Evolutionary conservation across 176 grass and related monocot species (phyloP).

Genomic region (Musa itinerans): DNA sequence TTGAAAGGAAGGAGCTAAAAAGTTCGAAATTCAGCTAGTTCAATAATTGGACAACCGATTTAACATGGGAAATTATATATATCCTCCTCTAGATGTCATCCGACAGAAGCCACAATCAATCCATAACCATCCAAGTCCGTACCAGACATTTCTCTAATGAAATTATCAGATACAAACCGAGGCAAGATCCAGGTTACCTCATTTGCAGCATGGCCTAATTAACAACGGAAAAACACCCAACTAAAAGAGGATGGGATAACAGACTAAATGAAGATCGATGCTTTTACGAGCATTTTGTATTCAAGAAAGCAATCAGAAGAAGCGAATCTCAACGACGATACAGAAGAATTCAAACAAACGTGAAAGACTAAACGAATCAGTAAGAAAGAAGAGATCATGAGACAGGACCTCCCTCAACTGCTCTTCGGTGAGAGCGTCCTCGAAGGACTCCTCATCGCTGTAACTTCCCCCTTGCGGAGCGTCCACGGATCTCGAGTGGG

Average conservation of each 20-base stretch:
- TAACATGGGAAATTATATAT: not conserved
- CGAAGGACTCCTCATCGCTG: conserved; percentile 53
- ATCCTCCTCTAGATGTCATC: no score
- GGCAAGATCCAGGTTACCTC: not conserved
- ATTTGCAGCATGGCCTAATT: not conserved
- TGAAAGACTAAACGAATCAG: not conserved
- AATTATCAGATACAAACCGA: not conserved
- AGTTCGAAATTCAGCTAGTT: not conserved
- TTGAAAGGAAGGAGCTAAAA: not conserved
- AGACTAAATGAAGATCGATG: no score
- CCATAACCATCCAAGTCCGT: no score
- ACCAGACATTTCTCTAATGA: no score
- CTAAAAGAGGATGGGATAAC: no score
- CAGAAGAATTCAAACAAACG: not conserved
- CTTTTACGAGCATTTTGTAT: not conserved
- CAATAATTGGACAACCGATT: not conserved
- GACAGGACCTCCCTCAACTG: conserved; percentile 62
- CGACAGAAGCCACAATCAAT: no score
- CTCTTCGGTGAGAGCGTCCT: conserved; percentile 86
- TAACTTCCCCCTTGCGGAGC: conserved; percentile 14
- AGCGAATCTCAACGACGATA: not conserved
- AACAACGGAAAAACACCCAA: not conserved
- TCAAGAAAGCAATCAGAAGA: not conserved
- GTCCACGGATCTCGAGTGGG: conserved; percentile 9
- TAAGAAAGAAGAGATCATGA: not conserved